These are phyloP conservation scores for Scheffersomyces amazonensis DNA, from an alignment of 805 yeast species.

Conservation along the genomic window DNA sequence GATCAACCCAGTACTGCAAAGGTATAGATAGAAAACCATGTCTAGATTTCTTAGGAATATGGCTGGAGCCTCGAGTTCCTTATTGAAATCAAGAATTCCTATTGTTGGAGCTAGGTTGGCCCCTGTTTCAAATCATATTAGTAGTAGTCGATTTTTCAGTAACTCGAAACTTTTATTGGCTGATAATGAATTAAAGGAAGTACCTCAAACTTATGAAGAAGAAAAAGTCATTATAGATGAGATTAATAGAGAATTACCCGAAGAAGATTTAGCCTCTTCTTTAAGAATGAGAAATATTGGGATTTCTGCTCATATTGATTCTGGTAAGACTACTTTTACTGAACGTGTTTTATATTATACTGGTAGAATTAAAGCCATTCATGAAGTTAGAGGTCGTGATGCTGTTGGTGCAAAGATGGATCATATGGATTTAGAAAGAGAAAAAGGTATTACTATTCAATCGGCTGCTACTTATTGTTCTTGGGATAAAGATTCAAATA, in stretches of 20 bases:
- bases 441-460: conserved; percentile 97
- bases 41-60: conserved; percentile 5
- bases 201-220: conserved; percentile 59
- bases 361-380: conserved; percentile 95
- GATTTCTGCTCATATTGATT: conserved; percentile 96
- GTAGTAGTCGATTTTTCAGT: not conserved
- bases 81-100: not conserved
- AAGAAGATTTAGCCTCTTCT: conserved; percentile 50
- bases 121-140: not conserved
- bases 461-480: conserved; percentile 98
- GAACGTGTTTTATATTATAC: conserved; percentile 96
- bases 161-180: conserved; percentile 2
- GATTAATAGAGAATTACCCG: conserved; percentile 47
- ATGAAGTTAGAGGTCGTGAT: conserved; percentile 95
- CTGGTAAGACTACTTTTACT: conserved; percentile 97
- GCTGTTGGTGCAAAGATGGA: conserved; percentile 99
- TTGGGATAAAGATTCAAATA: conserved; percentile 73
- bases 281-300: conserved; percentile 85
- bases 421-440: conserved; percentile 97
- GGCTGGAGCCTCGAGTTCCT: not conserved
- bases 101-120: too few species aligned
- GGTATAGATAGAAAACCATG: too few species aligned
- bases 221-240: conserved; percentile 69
- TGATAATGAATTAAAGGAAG: conserved; percentile 1
- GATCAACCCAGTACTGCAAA: too few species aligned